A percentile compares a stretch with the other conserved stretches of the same genome.
Evolutionary conservation across 2,329 filamentous ascomycete genomes (phyloP).

Genomic region (Pestalotiopsis sp.): DNA sequence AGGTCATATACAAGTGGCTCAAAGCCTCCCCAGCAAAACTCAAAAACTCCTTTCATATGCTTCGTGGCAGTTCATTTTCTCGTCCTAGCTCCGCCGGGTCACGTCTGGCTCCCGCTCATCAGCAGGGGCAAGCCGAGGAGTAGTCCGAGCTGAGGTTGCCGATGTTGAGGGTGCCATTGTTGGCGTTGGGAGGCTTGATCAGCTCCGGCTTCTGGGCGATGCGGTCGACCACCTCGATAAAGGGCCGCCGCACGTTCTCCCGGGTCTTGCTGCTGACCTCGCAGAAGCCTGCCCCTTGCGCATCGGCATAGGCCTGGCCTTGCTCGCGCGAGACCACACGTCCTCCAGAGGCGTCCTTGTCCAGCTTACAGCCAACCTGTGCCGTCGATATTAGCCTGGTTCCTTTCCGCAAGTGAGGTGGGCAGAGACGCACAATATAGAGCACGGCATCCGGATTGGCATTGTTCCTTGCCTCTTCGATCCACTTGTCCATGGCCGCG

Average conservation of each 20-base stretch:
- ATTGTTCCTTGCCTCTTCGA: slow-evolving; percentile 54
- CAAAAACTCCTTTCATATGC: neutral
- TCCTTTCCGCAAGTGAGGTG: neutral
- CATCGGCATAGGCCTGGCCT: slow-evolving; percentile 48
- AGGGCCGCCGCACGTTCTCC: slow-evolving; percentile 53
- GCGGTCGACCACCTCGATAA: slow-evolving; percentile 53
- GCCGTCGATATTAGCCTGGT: neutral
- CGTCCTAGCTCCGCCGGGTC: neutral
- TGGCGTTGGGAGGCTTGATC: slow-evolving; percentile 30
- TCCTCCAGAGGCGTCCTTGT: slow-evolving; percentile 42
- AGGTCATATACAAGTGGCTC: neutral
- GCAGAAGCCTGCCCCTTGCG: slow-evolving; percentile 50
- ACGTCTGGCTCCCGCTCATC: slow-evolving; percentile 2
- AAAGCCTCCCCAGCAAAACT: neutral
- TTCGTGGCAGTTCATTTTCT: neutral
- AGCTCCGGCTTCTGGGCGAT: slow-evolving; percentile 50
- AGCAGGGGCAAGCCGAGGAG: slow-evolving; percentile 30
- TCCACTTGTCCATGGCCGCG: slow-evolving; percentile 55
- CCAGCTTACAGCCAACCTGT: slow-evolving; percentile 53
- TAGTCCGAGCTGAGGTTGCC: slow-evolving; percentile 27
- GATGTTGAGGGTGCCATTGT: slow-evolving; percentile 31
- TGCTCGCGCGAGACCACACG: slow-evolving; percentile 51
- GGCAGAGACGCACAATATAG: slow-evolving; percentile 41
- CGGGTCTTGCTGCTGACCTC: slow-evolving; percentile 58
- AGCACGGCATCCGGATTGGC: slow-evolving; percentile 51